phyloP scores from a whole-genome alignment of 352 stramenopile species.

The Pythium sp. region DNA sequence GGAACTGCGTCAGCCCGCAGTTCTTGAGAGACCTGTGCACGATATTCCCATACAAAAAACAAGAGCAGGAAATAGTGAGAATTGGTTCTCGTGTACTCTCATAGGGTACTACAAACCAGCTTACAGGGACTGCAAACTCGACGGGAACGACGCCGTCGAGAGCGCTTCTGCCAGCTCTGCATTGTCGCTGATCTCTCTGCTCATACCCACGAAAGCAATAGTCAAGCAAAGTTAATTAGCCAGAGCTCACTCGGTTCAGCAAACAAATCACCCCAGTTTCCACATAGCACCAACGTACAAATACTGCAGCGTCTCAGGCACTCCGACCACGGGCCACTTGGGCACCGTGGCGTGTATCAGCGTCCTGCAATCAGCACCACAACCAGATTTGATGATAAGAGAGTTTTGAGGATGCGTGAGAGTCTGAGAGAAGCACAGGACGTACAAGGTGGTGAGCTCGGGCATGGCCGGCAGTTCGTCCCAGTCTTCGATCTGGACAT shows the following conservation, averaged over 20 bases:
- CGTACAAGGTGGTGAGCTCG: slow-evolving; percentile 11
- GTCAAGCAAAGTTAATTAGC: neutral
- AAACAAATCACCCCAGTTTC: neutral
- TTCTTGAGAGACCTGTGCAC: slow-evolving; percentile 4
- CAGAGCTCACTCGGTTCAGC: neutral
- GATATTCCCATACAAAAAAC: neutral
- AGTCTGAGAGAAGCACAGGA: neutral
- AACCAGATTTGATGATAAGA: neutral
- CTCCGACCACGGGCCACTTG: neutral
- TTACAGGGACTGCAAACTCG: slow-evolving; percentile 6
- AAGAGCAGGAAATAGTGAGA: neutral
- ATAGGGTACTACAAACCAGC: neutral
- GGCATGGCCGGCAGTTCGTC: slow-evolving; percentile 10
- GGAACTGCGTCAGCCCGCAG: slow-evolving; percentile 5
- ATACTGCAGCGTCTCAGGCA: neutral
- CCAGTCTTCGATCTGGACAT: slow-evolving; percentile 9
- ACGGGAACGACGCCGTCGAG: neutral
- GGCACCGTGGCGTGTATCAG: neutral
- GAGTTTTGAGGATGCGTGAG: neutral
- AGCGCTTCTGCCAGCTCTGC: neutral
- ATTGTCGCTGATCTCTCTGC: slow-evolving; percentile 7
- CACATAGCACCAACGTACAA: neutral
- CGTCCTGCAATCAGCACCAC: neutral
- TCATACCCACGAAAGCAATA: neutral
- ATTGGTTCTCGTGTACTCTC: neutral